Evolutionary conservation across 306 rosid species (phyloP).

Genomic region (Albizia julibrissin): DNA sequence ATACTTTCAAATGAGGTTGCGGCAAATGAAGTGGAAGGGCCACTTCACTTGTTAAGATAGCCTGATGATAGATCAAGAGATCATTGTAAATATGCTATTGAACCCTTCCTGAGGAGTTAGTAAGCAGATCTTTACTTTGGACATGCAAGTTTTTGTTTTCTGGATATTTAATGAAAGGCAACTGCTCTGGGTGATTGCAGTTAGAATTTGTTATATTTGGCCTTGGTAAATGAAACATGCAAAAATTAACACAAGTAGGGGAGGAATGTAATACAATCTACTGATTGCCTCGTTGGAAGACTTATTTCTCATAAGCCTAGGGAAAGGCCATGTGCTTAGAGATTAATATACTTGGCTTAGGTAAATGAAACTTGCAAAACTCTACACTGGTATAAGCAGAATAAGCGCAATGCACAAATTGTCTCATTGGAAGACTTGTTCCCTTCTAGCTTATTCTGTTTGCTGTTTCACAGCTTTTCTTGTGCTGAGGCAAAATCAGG

Average conservation of each 20-base stretch:
- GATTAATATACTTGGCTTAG: neutral
- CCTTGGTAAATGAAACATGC: constrained; percentile 26
- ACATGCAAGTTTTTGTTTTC: constrained; percentile 47
- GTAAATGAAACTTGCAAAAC: neutral
- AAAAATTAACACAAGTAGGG: constrained; percentile 11
- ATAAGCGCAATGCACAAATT: neutral
- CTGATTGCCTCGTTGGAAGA: constrained; percentile 19
- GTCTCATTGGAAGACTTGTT: neutral
- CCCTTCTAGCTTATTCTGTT: neutral
- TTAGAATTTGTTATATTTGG: constrained; percentile 32
- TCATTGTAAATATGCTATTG: constrained; percentile 24
- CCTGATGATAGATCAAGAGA: constrained; percentile 22
- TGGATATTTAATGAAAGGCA: constrained; percentile 40
- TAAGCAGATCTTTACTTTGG: constrained; percentile 44
- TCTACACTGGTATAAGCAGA: neutral
- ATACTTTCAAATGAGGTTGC: constrained; percentile 32
- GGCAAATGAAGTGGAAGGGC: constrained; percentile 41
- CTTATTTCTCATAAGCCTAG: neutral
- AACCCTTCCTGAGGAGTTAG: constrained; percentile 31
- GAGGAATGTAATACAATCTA: constrained; percentile 7
- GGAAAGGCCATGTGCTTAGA: neutral
- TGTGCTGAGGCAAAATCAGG: constrained; percentile 24
- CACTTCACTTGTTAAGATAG: constrained; percentile 50
- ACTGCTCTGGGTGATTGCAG: constrained; percentile 28
- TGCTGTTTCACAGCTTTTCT: neutral